Evolutionary conservation across 225 moss, liverwort and hornwort species (phyloP).

Genomic region (Polytrichum commune): DNA sequence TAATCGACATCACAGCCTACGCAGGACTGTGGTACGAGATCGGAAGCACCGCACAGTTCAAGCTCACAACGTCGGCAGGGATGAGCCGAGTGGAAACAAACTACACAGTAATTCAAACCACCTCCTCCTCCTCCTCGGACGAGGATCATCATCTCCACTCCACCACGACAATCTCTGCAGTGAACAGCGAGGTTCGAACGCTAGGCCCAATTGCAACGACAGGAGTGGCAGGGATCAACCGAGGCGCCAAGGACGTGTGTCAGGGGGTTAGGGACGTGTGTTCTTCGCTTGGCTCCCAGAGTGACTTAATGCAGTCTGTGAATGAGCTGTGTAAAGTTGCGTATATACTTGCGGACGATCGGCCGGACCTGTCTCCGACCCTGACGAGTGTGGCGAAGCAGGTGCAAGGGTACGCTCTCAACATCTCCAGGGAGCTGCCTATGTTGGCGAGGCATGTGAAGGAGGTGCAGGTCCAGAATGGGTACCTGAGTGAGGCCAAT

Average conservation of each 20-base stretch:
- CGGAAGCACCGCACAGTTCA: constrained; percentile 69
- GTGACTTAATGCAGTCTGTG: constrained; percentile 48
- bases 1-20: constrained; percentile 44
- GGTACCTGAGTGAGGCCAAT: constrained; percentile 51
- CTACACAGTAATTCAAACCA: constrained; percentile 39
- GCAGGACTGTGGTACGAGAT: constrained; percentile 72
- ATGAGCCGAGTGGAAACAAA: constrained; percentile 40
- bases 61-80: constrained; percentile 55
- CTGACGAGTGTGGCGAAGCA: constrained; percentile 28
- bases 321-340: constrained; percentile 30
- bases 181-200: constrained; percentile 40
- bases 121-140: constrained; percentile 3
- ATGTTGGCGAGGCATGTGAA: constrained; percentile 52
- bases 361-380: constrained; percentile 23
- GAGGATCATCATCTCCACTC: too few species aligned
- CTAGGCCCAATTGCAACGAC: constrained; percentile 38
- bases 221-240: constrained; percentile 47
- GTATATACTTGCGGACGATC: constrained; percentile 10
- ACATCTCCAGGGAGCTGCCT: constrained; percentile 47
- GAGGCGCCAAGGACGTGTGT: constrained; percentile 41
- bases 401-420: constrained; percentile 24
- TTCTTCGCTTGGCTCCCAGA: constrained; percentile 22
- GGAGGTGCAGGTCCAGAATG: constrained; percentile 35
- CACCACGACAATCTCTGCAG: constrained; percentile 20
- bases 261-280: constrained; percentile 44